Evolutionary conservation across 2,329 filamentous ascomycete genomes (phyloP).

Genomic region (Apiospora malaysiana): DNA sequence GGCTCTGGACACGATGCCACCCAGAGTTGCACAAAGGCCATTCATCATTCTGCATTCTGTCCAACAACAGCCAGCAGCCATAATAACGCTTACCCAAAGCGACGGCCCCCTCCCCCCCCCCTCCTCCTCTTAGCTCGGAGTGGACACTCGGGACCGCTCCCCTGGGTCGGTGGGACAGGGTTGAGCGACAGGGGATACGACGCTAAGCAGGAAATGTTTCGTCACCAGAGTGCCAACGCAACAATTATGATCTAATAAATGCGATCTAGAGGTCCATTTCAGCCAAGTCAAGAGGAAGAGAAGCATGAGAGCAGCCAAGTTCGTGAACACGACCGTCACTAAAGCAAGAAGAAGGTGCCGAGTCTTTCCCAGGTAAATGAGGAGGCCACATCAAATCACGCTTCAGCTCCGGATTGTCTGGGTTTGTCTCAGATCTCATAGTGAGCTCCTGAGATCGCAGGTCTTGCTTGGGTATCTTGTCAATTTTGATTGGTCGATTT

Average conservation of each 20-base stretch:
- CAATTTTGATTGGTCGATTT: background rate
- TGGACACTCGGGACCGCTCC: constrained; percentile 11
- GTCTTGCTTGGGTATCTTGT: background rate
- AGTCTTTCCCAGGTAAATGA: background rate
- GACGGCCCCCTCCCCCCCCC: background rate
- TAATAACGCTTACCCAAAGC: background rate
- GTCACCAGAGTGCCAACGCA: constrained; percentile 35
- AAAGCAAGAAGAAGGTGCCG: background rate
- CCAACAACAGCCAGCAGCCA: background rate
- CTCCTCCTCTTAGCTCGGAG: background rate
- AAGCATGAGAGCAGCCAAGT: constrained; percentile 1
- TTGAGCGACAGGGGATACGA: constrained; percentile 1
- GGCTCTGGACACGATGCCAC: background rate
- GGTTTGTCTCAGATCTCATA: background rate
- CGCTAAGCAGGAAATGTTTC: constrained; percentile 29
- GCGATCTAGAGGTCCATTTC: constrained; percentile 3
- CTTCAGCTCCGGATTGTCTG: background rate
- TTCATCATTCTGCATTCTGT: background rate
- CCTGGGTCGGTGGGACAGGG: constrained; percentile 19
- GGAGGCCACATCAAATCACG: background rate
- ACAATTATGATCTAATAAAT: constrained; percentile 21
- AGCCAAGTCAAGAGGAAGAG: background rate
- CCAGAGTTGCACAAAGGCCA: background rate
- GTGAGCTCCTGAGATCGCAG: background rate
- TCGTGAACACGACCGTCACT: background rate